Evolutionary conservation across 495 filamentous ascomycete species (phyloP).

Genomic region (Xylaria cubensis): DNA sequence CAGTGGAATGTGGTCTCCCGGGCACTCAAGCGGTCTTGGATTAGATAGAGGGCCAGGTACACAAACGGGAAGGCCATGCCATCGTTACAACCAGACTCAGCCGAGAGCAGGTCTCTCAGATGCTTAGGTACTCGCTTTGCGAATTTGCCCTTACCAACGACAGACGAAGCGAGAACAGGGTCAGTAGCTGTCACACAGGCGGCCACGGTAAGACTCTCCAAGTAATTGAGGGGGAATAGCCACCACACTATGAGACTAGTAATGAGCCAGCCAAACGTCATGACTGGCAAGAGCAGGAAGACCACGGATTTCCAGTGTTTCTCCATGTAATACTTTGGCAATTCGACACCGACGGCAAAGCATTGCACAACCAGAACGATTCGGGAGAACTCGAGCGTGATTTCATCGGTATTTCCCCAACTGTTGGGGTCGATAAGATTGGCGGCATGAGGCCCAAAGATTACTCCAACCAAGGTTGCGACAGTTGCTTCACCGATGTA

Average conservation of each 20-base stretch:
- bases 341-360: slow-evolving; percentile 98
- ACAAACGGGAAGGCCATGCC: slow-evolving; percentile 99
- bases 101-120: slow-evolving; percentile 91
- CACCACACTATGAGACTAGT: slow-evolving; percentile 98
- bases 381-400: slow-evolving; percentile 95
- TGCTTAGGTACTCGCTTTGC: slow-evolving; percentile 97
- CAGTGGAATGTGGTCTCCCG: slow-evolving; percentile 79
- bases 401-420: slow-evolving; percentile 95
- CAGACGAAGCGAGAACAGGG: slow-evolving; percentile 95
- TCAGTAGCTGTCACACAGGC: slow-evolving; percentile 98
- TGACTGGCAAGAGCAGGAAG: slow-evolving; percentile 89
- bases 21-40: slow-evolving; percentile 74
- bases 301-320: slow-evolving; percentile 94
- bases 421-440: slow-evolving; percentile 82
- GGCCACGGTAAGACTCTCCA: slow-evolving; percentile 83
- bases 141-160: slow-evolving; percentile 98
- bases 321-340: slow-evolving; percentile 98
- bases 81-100: slow-evolving; percentile 98
- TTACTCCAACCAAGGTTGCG: slow-evolving; percentile 93
- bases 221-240: slow-evolving; percentile 86
- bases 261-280: slow-evolving; percentile 96
- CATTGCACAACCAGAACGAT: slow-evolving; percentile 99
- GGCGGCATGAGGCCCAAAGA: slow-evolving; percentile 95
- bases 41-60: slow-evolving; percentile 88
- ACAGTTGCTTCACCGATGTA: slow-evolving; percentile 99